Base-by-base conservation (phyloP, 75 land plant genomes). In the Ceratopteris richardii region DNA sequence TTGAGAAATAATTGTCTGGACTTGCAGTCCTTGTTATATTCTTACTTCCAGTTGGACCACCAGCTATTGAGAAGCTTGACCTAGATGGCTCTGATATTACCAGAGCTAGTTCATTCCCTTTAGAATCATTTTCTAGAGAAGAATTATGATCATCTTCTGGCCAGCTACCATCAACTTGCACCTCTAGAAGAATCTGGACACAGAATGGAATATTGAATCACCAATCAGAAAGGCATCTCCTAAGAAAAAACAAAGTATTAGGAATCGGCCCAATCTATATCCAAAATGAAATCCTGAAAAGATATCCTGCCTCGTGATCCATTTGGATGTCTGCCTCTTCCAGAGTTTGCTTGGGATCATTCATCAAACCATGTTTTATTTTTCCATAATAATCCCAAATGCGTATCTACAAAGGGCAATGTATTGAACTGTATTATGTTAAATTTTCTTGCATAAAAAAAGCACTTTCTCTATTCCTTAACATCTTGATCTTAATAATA, bases 221-320 rank as follows among this genome's bases (percentile, higher is more conserved):
- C n/a, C n/a, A n/a, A n/a, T n/a, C n/a, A n/a, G n/a, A 39, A 4
- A 10, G 14, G 13, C 14, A 14, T 40, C 42, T 40, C 42, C 14
- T 9, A 40, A 40, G 14, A 14, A 40, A 14, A 9, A 40, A 10
- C 14, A 9, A 40, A 40, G 14, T 40, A 40, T 40, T 14, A 40
- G 42, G 14, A 40, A 40, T 10, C 14, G 42, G 14, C 13, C 42
- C 14, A 40, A 40, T 10, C 14, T 9, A 14, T 40, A 10, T 40
- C 9, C 42, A 29, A 20, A 30, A 57, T 77, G 37, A 33, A 33
- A 33, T 33, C 9, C 37, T 4, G 37, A 33, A 33, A n/a, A n/a
- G n/a, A n/a, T n/a, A n/a, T n/a, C n/a, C 37, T 51, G 83, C 87
- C 71, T 87, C 87, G 44, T 87, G 92, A 71, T 83, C 84, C 81